A percentile compares a stretch with the other conserved stretches of the same genome.
Conservation (phyloP, 768 basidiomycete species). For the Lenzites betulinus region DNA sequence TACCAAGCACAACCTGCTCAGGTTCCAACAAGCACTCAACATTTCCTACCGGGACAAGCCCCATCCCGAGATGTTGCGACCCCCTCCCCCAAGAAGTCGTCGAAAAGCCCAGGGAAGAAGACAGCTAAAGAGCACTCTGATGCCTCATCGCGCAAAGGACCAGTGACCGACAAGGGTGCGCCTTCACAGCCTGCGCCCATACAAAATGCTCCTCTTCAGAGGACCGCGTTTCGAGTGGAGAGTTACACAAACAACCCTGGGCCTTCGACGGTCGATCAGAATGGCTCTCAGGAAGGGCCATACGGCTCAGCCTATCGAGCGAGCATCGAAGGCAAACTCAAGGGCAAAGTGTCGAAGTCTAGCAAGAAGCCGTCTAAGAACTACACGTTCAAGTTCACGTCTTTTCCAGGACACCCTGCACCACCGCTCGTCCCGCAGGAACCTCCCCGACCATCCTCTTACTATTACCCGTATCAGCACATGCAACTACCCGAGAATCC, state of each 20-base stretch:
- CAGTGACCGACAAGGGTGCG: neutral
- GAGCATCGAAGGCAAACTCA: neutral
- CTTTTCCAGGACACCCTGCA: too few relatives aligned
- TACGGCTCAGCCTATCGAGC: slow-evolving; percentile 21
- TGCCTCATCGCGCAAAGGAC: slow-evolving; percentile 9
- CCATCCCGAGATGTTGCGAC: neutral
- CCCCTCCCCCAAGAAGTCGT: slow-evolving; percentile 12
- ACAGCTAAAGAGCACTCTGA: slow-evolving; percentile 1
- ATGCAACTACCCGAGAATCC: neutral
- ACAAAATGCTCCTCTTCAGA: neutral
- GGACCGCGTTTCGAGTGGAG: slow-evolving; percentile 21
- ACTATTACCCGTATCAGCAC: neutral
- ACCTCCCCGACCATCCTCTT: too few relatives aligned
- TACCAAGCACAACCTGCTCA: slow-evolving; percentile 9
- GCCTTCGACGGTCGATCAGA: neutral
- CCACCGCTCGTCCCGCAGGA: too few relatives aligned
- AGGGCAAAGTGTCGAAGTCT: neutral
- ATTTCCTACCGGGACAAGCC: slow-evolving; percentile 7
- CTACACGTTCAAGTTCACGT: neutral
- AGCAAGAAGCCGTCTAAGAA: neutral
- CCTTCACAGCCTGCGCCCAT: neutral
- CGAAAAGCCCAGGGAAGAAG: slow-evolving; percentile 20
- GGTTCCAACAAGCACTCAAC: neutral
- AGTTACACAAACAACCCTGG: slow-evolving; percentile 20
- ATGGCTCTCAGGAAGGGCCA: slow-evolving; percentile 9